phyloP scores from a whole-genome alignment of 1,284 basidiomycete genomes.

The Meira miltonrushii region DNA sequence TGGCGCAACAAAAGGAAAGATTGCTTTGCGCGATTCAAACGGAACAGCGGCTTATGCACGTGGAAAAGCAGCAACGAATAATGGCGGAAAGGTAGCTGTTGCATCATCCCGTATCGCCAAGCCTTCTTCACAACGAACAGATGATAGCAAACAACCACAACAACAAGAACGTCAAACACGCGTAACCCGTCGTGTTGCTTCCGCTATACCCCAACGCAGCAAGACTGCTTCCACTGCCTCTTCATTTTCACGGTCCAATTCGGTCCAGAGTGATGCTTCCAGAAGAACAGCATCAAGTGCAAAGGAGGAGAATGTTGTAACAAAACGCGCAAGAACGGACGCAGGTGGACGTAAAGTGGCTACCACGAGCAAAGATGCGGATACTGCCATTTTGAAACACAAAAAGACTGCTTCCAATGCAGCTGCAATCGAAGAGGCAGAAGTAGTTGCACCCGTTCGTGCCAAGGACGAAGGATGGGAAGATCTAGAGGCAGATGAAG shows the following conservation, averaged over 20 bases:
- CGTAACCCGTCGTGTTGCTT: not conserved
- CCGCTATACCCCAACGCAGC: not conserved
- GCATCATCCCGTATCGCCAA: not conserved
- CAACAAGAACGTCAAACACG: not conserved
- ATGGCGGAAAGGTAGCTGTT: conserved; percentile 2
- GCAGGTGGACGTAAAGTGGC: conserved; percentile 17
- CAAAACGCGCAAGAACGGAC: conserved; percentile 12
- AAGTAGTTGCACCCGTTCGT: not conserved
- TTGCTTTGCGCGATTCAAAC: conserved; percentile 6
- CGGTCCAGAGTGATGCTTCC: conserved; percentile 18
- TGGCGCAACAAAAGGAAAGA: conserved; percentile 12
- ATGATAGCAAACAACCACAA: not conserved
- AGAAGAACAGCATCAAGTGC: conserved; percentile 15
- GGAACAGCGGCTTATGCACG: conserved; percentile 3
- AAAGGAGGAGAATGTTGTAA: conserved; percentile 12
- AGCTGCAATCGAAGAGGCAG: not conserved
- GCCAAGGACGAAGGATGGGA: conserved; percentile 63
- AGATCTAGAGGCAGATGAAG: conserved; percentile 86
- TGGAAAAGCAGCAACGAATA: conserved; percentile 2
- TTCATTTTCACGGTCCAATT: conserved; percentile 7
- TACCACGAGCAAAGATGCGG: not conserved
- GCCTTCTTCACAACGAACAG: not conserved
- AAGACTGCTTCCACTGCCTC: conserved; percentile 8
- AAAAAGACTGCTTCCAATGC: not conserved
- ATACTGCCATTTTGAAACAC: not conserved